Conservation (phyloP, 345 rosid species). For the Lepidium africanum region DNA sequence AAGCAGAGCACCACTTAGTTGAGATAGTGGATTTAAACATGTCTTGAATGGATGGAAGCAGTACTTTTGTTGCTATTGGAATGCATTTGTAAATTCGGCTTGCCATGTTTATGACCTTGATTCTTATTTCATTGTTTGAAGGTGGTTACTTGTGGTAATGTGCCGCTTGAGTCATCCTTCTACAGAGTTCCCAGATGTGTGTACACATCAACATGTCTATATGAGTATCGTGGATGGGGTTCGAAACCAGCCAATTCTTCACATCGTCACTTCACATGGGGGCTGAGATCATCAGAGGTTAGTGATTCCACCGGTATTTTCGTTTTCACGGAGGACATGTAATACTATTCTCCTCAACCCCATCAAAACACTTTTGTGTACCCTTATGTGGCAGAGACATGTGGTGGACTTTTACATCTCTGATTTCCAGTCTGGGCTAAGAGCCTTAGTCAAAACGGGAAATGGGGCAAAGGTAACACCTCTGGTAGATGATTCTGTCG, state of each 20-base stretch:
- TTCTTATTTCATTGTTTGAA: constrained; percentile 23
- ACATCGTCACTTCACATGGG: constrained; percentile 32
- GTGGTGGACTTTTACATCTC: constrained; percentile 98
- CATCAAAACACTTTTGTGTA: neutral
- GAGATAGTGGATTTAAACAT: neutral
- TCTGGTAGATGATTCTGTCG: constrained; percentile 77
- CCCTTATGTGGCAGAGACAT: constrained; percentile 58
- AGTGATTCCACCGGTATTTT: constrained; percentile 13
- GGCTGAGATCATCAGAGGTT: constrained; percentile 41
- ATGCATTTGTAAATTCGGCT: neutral
- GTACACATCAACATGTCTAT: constrained; percentile 78
- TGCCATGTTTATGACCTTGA: constrained; percentile 1
- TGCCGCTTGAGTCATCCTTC: constrained; percentile 88
- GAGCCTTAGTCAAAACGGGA: constrained; percentile 96
- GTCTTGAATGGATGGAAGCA: neutral
- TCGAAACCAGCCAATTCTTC: constrained; percentile 79
- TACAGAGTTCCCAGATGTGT: constrained; percentile 83
- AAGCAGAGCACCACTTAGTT: neutral
- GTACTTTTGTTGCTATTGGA: neutral
- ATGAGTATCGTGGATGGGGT: constrained; percentile 77
- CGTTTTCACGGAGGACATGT: neutral
- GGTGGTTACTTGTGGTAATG: constrained; percentile 98
- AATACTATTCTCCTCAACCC: neutral
- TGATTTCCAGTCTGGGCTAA: constrained; percentile 93
- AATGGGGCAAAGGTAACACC: constrained; percentile 79